Evolutionary conservation across 306 rosid genomes (phyloP), one percentile per base, ranked within the genome.

Genomic region (Cicer judaicum): DNA sequence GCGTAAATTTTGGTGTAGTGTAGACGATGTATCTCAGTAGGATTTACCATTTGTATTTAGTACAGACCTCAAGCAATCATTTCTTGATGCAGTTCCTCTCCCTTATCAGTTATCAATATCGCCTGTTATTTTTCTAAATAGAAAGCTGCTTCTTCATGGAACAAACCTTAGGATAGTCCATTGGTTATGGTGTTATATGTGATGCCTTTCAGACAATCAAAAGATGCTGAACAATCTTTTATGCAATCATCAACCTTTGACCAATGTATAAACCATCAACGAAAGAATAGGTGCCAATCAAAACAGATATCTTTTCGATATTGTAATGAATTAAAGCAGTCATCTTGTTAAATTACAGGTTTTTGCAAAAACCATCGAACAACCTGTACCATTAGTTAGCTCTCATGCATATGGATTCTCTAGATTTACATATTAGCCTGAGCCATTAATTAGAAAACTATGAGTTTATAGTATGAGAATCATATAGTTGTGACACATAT

Each of bases 231-330:
- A 73, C 75, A 54, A 44, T 62, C 74, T 61, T 64, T 10, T 11
- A 5, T 2, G 74, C 41, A 40, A 11, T 6, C 43, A 4, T 48
- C 46, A 55, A 40, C 40, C 40, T 70, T 47, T 38, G 15, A 40
- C 38, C 48, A 40, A 21, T 74, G 78, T 41, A 74, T 24, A 83
- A 48, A 46, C 80, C 74, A 70, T 75, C 67, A 29, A 75, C 70
- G 39, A 46, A 52, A 21, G 59, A 74, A 68, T 43, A 9, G 24
- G 48, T 1, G 7, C 64, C 55, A 39, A 39, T 19, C 64, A 70
- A 49, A 43, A 48, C 43, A 48, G 38, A 54, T 46, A 34, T 7
- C 7, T 57, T 34, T 56, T 68, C 15, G 39, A 54, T 34, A 34
- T 13, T 34, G 42, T 18, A 29, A 59, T 12, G 43, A 57, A 71